Conservation (phyloP, 371 early-diverging fungal genomes). For the Mortierella sp. region DNA sequence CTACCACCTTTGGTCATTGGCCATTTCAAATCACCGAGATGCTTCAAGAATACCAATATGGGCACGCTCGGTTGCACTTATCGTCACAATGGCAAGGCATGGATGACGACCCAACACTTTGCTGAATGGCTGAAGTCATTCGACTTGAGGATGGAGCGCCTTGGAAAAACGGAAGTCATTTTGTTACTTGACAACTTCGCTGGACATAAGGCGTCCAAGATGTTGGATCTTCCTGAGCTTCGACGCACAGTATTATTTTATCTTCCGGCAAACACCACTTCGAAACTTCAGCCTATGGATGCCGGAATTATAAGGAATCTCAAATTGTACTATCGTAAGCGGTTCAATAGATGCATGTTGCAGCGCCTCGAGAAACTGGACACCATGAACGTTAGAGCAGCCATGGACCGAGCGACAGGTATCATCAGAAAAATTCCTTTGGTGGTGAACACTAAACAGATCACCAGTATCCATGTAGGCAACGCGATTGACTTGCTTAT, state of each 20-base stretch:
- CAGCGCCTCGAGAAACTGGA: neutral
- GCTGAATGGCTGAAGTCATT: neutral
- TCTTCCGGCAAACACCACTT: neutral
- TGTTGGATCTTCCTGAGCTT: neutral
- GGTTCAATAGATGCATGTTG: slow-evolving; percentile 4
- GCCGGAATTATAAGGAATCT: neutral
- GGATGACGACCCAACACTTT: neutral
- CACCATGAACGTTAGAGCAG: neutral
- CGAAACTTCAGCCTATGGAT: slow-evolving; percentile 3
- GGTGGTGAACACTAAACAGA: neutral
- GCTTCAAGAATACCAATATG: slow-evolving; percentile 3
- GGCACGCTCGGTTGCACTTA: neutral
- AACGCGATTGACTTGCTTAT: neutral
- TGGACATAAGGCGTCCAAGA: neutral
- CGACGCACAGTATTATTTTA: neutral
- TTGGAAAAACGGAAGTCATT: neutral
- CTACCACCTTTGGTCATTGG: slow-evolving; percentile 1
- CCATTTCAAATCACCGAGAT: neutral
- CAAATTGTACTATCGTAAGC: slow-evolving; percentile 2
- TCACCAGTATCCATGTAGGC: slow-evolving; percentile 3
- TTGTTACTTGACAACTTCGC: neutral
- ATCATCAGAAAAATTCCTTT: neutral
- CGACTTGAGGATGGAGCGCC: neutral
- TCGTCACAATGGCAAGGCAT: neutral
- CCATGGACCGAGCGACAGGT: neutral